These are phyloP conservation scores for Haematococcus lacustris DNA, from an alignment of 139 green algal genomes.

Conservation along the genomic window DNA sequence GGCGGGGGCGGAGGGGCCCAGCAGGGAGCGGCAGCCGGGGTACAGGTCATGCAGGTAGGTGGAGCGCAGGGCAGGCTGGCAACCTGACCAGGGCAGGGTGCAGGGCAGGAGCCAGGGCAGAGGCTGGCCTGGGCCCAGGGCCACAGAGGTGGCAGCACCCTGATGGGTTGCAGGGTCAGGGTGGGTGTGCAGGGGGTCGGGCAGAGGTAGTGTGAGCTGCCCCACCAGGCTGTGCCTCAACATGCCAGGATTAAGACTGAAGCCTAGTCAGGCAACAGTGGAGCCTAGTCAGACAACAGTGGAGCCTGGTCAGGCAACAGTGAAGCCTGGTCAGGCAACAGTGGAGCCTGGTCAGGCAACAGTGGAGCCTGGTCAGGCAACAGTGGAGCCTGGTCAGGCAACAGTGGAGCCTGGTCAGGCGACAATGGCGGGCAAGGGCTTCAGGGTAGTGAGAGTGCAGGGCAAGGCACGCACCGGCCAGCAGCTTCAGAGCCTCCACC, in stretches of 20 bases:
- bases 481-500: constrained; percentile 85
- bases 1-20: constrained; percentile 1
- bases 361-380: neutral
- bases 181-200: neutral
- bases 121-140: neutral
- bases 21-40: neutral
- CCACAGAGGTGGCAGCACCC: neutral
- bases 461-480: constrained; percentile 28
- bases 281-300: no score
- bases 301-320: neutral
- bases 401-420: neutral
- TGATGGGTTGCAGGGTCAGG: neutral
- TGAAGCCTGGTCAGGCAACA: neutral
- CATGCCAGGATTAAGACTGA: neutral
- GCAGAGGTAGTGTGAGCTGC: no score
- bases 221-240: no score
- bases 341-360: neutral
- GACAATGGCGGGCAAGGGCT: neutral
- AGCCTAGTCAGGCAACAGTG: neutral
- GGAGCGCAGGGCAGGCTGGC: constrained; percentile 6
- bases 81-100: constrained; percentile 7
- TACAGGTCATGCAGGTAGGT: constrained; percentile 42
- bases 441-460: neutral
- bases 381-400: neutral
- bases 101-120: neutral